Evolutionary conservation across 148 eudicot species (phyloP), one percentile per base, ranked within the genome.

Genomic region (Spergularia marina): DNA sequence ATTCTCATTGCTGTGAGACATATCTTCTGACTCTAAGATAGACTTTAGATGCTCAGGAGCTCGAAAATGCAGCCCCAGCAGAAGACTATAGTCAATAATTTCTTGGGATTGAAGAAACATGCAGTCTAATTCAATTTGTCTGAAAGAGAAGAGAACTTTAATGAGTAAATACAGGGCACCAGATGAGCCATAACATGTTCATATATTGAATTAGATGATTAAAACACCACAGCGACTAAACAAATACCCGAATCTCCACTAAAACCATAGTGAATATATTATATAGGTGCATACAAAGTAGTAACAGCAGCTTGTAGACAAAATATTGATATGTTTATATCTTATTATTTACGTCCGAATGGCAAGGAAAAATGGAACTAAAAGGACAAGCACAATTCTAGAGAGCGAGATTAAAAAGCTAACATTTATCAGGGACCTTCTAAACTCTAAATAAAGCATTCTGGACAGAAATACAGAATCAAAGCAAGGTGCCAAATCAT

Each of bases 31-130:
- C 69, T 89, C 89, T 60, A 82, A 71, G 25, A 88, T 81, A 17
- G 91, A 78, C 85, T 80, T 89, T 75, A 92, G 86, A 83, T 92
- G 92, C 83, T 90, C 87, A 58, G 98, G 98, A 78, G 97, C 97
- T 81, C 97, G 87, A 65, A 92, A 92, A 85, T 92, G 97, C 84
- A 92, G 77, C 20, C 97, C 97, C 80, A 92, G 52, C 16, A 92
- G 90, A 79, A 92, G 94, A 82, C 97, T 92, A 70, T 92, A 92
- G 75, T 92, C 97, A 70, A 92, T 90, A 76, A 92, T 90, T 17
- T 77, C 77, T 84, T 90, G 97, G 80, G 94, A 87, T 82, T 95
- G 91, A 65, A 95, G 84, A 79, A 95, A 95, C 79, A 40, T 79
- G 82, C 92, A 85, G 77, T 95, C 98, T 63, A 92, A 74, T 69